Conservation (phyloP, 2,329 filamentous ascomycete genomes). For the Aspergillus pseudoterreus region DNA sequence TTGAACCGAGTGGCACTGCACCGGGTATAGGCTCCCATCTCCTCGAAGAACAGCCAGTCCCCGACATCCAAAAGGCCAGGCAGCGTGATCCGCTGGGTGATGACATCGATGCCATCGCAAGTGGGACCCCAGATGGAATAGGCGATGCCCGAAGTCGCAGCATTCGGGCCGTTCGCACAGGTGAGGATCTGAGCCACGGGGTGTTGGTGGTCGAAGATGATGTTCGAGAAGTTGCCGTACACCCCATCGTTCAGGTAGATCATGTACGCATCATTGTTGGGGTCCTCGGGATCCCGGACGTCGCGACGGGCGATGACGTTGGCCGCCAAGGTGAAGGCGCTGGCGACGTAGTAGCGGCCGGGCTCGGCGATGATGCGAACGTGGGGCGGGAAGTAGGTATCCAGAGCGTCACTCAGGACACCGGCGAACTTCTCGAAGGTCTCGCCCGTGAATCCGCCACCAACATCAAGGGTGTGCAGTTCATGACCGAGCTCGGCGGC, state of each 20-base stretch:
- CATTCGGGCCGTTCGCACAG: constrained; percentile 47
- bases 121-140: constrained; percentile 99
- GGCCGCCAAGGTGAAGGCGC: constrained; percentile 90
- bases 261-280: constrained; percentile 68
- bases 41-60: constrained; percentile 97
- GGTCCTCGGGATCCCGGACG: constrained; percentile 63
- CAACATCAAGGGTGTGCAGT: constrained; percentile 86
- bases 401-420: constrained; percentile 73
- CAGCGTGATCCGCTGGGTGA: constrained; percentile 76
- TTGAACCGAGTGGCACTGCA: constrained; percentile 98
- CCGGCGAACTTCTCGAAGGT: constrained; percentile 88
- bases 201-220: constrained; percentile 98
- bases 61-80: constrained; percentile 78
- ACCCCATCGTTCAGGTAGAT: constrained; percentile 96
- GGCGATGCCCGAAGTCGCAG: constrained; percentile 53
- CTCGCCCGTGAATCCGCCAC: constrained; percentile 86
- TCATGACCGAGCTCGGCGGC: constrained; percentile 71
- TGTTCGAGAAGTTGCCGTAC: constrained; percentile 98
- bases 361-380: constrained; percentile 92
- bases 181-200: constrained; percentile 79
- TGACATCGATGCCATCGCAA: constrained; percentile 95
- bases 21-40: constrained; percentile 98
- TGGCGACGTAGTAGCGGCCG: constrained; percentile 91
- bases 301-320: constrained; percentile 94
- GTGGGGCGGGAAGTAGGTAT: constrained; percentile 79